A percentile compares a stretch with the other conserved stretches of the same genome.
Evolutionary conservation across 1,284 basidiomycete species (phyloP).

Genomic region (Rhodotorula sp.): DNA sequence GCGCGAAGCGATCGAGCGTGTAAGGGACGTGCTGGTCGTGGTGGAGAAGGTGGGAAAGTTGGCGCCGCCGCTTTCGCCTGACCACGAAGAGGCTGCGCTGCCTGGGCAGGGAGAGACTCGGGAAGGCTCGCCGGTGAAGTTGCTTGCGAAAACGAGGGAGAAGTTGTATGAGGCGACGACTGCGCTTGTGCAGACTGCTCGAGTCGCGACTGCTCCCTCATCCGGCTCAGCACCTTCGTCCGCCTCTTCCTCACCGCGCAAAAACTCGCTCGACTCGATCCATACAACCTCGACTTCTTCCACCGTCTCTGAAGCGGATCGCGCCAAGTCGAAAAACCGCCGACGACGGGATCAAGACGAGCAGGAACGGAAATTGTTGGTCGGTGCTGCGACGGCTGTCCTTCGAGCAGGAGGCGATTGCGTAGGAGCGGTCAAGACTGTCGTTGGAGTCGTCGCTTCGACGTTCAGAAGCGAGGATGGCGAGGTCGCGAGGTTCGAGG

Average conservation of each 20-base stretch:
- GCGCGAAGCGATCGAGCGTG: constrained; percentile 86
- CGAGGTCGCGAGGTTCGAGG: constrained; percentile 2
- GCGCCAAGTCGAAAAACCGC: neutral
- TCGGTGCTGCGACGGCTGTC: constrained; percentile 80
- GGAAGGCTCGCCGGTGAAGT: constrained; percentile 46
- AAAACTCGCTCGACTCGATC: neutral
- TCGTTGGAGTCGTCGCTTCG: constrained; percentile 1
- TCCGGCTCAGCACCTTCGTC: constrained; percentile 45
- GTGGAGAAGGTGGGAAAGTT: constrained; percentile 72
- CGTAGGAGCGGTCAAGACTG: constrained; percentile 71
- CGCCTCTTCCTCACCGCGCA: neutral
- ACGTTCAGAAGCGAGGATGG: neutral
- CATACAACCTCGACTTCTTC: too few relatives aligned
- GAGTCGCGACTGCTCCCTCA: constrained; percentile 54
- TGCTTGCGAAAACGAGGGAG: constrained; percentile 69
- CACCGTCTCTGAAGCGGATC: too few relatives aligned
- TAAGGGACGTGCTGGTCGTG: constrained; percentile 84
- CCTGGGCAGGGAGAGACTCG: too few relatives aligned
- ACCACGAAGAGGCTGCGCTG: too few relatives aligned
- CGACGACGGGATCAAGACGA: constrained; percentile 58
- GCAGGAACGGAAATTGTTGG: constrained; percentile 67
- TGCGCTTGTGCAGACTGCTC: constrained; percentile 81
- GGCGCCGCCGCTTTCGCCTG: constrained; percentile 49
- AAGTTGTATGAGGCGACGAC: constrained; percentile 80
- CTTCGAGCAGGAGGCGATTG: constrained; percentile 85